Conservation (phyloP, 345 rosid species). For the Camelina neglecta region DNA sequence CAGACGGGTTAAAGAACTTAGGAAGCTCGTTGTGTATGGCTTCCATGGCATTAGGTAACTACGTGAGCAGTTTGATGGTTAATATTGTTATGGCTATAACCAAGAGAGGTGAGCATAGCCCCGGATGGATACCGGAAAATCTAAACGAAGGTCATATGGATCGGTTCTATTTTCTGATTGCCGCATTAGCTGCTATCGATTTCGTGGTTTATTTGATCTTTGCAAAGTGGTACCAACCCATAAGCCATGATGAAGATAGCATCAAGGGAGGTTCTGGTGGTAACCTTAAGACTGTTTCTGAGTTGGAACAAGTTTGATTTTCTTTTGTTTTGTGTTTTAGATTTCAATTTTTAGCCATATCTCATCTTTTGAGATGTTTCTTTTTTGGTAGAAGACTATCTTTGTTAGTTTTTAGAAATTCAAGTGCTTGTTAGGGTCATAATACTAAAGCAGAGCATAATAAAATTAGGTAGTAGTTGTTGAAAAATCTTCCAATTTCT, state of each 20-base stretch:
- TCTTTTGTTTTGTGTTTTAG: background rate
- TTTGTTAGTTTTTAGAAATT: constrained; percentile 16
- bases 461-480: background rate
- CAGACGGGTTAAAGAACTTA: constrained; percentile 87
- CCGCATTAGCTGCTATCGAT: constrained; percentile 65
- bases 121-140: constrained; percentile 84
- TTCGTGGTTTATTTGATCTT: constrained; percentile 60
- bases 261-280: constrained; percentile 37
- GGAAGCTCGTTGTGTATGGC: constrained; percentile 98
- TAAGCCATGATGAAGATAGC: constrained; percentile 54
- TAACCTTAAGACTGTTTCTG: background rate
- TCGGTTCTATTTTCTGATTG: constrained; percentile 73
- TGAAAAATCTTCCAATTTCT: background rate
- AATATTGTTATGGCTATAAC: constrained; percentile 69
- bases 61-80: constrained; percentile 76
- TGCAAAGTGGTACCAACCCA: constrained; percentile 78
- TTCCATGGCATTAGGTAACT: constrained; percentile 91
- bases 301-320: constrained; percentile 42
- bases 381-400: background rate
- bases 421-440: constrained; percentile 11
- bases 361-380: background rate
- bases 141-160: constrained; percentile 80
- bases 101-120: constrained; percentile 50
- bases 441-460: background rate
- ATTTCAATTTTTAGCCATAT: background rate